Conservation (phyloP, 2,329 filamentous ascomycete species). For the Coniochaeta ligniaria region DNA sequence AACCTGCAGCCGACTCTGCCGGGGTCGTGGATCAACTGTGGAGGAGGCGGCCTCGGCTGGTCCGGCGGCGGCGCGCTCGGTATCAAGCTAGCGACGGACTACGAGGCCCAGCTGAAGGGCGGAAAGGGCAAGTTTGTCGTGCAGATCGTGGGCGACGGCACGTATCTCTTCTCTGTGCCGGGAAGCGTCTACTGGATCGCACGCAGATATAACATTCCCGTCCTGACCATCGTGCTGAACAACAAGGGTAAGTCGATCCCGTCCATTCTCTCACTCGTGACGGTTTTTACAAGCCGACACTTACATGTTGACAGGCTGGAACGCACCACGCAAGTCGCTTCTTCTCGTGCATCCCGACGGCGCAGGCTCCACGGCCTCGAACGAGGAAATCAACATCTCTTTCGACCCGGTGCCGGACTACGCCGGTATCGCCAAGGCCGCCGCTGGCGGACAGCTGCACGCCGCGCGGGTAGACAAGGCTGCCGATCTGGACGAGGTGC, state of each 20-base stretch:
- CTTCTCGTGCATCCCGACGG: slow-evolving; percentile 53
- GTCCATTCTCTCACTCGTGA: too few relatives aligned
- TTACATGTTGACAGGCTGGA: slow-evolving; percentile 39
- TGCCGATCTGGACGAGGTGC: slow-evolving; percentile 35
- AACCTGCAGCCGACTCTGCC: slow-evolving; percentile 55
- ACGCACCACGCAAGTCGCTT: slow-evolving; percentile 50
- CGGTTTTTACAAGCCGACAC: too few relatives aligned
- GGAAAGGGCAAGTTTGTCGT: slow-evolving; percentile 37
- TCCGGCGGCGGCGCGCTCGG: slow-evolving; percentile 43
- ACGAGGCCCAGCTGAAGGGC: slow-evolving; percentile 26
- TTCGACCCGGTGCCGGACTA: slow-evolving; percentile 53
- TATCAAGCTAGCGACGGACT: slow-evolving; percentile 38
- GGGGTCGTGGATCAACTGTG: slow-evolving; percentile 45
- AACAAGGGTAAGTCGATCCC: slow-evolving; percentile 34
- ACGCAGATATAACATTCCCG: slow-evolving; percentile 36
- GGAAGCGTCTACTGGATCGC: slow-evolving; percentile 42
- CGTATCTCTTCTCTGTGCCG: slow-evolving; percentile 40
- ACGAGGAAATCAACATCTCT: slow-evolving; percentile 56
- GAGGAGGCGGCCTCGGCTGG: slow-evolving; percentile 46
- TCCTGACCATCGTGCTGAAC: slow-evolving; percentile 42
- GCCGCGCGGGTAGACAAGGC: slow-evolving; percentile 39
- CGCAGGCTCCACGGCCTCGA: slow-evolving; percentile 44
- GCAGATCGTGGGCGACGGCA: slow-evolving; percentile 42
- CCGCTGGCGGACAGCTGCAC: slow-evolving; percentile 45
- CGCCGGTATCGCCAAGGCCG: slow-evolving; percentile 52